A percentile compares a stretch with the other conserved stretches of the same genome.
Conservation (phyloP, 768 basidiomycete species). For the Lactarius hatsudake region DNA sequence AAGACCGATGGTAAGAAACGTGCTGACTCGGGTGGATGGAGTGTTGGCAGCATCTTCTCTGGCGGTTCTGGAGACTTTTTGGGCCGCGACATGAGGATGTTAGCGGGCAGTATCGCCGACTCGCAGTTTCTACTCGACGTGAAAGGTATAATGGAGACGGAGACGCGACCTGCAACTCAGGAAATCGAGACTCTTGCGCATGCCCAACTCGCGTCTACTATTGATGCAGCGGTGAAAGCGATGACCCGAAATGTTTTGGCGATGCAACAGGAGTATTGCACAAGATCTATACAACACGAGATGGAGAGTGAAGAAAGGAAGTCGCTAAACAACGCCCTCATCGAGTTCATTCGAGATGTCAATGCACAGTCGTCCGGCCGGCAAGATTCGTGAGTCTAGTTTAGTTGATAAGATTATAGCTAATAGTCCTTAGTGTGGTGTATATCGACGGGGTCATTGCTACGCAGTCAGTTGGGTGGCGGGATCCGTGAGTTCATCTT, state of each 20-base stretch:
- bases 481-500: slow-evolving; percentile 1
- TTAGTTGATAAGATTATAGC: not conserved
- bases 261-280: slow-evolving; percentile 18
- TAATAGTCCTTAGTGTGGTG: not conserved
- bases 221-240: slow-evolving; percentile 14
- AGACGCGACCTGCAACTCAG: slow-evolving; percentile 3
- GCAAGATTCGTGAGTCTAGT: slow-evolving; percentile 13
- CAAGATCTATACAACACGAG: slow-evolving; percentile 13
- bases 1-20: not conserved
- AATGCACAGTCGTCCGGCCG: not conserved
- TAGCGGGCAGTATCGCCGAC: slow-evolving; percentile 8
- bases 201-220: slow-evolving; percentile 4
- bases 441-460: slow-evolving; percentile 1
- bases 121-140: slow-evolving; percentile 16
- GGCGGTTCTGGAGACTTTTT: not conserved
- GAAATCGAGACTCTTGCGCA: slow-evolving; percentile 3
- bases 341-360: slow-evolving; percentile 14
- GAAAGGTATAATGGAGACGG: not conserved
- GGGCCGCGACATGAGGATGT: slow-evolving; percentile 14
- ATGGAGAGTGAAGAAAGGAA: slow-evolving; percentile 7
- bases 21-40: not conserved
- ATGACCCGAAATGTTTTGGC: slow-evolving; percentile 5
- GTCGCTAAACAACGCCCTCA: not conserved
- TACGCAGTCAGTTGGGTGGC: not conserved
- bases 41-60: not conserved